Evolutionary conservation across 1,284 basidiomycete species (phyloP), one percentile per base, ranked within the genome.

Genomic region (Somion occarium): DNA sequence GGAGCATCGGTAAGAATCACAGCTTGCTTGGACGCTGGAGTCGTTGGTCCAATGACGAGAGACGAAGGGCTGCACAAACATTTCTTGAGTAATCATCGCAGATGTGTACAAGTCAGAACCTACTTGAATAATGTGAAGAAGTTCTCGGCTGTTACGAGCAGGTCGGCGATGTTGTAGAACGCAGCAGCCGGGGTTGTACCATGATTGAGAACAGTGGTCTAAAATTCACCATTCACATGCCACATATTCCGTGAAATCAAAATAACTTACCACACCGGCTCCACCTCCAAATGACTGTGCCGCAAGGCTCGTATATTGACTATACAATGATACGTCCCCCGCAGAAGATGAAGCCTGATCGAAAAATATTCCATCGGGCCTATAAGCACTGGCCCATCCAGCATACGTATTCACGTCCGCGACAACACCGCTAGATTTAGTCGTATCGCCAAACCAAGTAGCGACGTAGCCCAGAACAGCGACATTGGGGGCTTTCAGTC

Each of bases 331-430:
- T 0, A 64, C 44, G 47, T 56, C 24, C 5, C 37, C 57, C 2
- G 23, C 41, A 7, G 52, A 44, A 5, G 44, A 48, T 15, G 56
- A 53, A 0, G 59, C 63, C 50, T 73, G 64, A 51, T 73, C 70
- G 57, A 72, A 71, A 54, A 73, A 73, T 27, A 73, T 70, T 2
- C 71, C 71, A 24, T 63, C 57, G 9, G 62, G 60, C 5, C 59
- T 53, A 52, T 68, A 70, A 2, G 62, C 43, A 7, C 58, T 39
- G 1, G 49, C 48, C 70, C 71, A 72, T 0, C 53, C 52, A 7
- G 60, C 59, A 43, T 73, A 73, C 5, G 67, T 70, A 24, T 63
- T 50, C n/a, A 72, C 58, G 42, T 72, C 67, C 1, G 52, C 48
- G n/a, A 51, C 54, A 11, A 71, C 62, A 11, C 42, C 54, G 15